Conservation (phyloP, 805 yeast species). For the Cyberlindnera misumaiensis region DNA sequence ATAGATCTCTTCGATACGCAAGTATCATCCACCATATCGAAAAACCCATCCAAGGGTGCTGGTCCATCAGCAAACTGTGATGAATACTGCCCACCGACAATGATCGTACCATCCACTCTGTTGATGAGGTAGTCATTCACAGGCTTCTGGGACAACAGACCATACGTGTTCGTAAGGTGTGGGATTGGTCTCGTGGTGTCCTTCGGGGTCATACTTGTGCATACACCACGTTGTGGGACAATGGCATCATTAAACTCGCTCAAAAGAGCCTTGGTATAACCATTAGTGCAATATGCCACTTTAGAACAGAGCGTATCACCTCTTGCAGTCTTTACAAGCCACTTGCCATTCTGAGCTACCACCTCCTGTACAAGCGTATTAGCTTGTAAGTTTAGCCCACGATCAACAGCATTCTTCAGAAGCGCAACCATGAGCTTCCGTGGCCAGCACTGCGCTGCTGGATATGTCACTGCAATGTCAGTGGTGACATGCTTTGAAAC, state of each 20-base stretch:
- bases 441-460: constrained; percentile 41
- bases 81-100: constrained; percentile 28
- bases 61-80: constrained; percentile 6
- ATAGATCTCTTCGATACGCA: constrained; percentile 21
- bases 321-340: constrained; percentile 27
- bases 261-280: constrained; percentile 32
- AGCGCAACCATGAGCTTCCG: constrained; percentile 32
- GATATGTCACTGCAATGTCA: constrained; percentile 54
- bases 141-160: constrained; percentile 22
- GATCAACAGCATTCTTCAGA: constrained; percentile 25
- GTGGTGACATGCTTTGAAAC: constrained; percentile 76
- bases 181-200: constrained; percentile 21
- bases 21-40: constrained; percentile 30
- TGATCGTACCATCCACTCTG: constrained; percentile 32
- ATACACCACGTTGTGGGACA: constrained; percentile 30
- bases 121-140: constrained; percentile 30
- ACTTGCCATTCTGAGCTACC: constrained; percentile 21
- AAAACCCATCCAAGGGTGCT: constrained; percentile 18
- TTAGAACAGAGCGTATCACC: constrained; percentile 27
- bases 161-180: constrained; percentile 31
- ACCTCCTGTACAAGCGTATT: constrained; percentile 32
- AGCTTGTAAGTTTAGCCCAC: constrained; percentile 36
- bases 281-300: constrained; percentile 26
- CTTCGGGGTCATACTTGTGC: constrained; percentile 24
- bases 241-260: constrained; percentile 24